These are phyloP conservation scores for Tylopilus sp. DNA, from an alignment of 768 basidiomycete species.

Conservation along the genomic window DNA sequence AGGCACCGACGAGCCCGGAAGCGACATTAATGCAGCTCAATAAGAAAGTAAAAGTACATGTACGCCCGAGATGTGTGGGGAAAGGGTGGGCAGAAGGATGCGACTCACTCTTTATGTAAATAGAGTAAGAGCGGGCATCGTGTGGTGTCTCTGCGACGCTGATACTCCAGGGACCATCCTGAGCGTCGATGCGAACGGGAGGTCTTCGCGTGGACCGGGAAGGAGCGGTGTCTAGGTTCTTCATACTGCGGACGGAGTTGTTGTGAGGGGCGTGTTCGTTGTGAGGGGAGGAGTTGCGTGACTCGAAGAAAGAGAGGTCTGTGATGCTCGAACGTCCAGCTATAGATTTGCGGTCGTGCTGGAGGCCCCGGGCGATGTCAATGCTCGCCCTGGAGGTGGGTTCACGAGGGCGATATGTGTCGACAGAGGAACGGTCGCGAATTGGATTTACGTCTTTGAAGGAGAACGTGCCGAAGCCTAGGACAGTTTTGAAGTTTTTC, in stretches of 20 bases:
- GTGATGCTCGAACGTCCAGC: conserved; percentile 37
- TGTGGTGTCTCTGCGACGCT: conserved; percentile 85
- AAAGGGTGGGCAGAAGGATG: conserved; percentile 23
- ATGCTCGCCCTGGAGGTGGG: conserved; percentile 40
- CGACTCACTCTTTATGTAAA: conserved; percentile 86
- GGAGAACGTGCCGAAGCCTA: conserved; percentile 40
- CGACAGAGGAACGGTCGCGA: conserved; percentile 28
- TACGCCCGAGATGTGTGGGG: conserved; percentile 14
- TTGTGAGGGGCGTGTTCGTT: conserved; percentile 31
- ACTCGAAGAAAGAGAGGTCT: conserved; percentile 42
- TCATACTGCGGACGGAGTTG: conserved; percentile 39
- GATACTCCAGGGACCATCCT: conserved; percentile 84
- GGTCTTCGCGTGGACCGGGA: conserved; percentile 42
- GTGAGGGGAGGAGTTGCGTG: conserved; percentile 31
- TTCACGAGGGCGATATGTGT: conserved; percentile 26
- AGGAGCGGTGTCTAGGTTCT: conserved; percentile 40
- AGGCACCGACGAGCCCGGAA: conserved; percentile 28
- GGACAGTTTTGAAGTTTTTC: conserved; percentile 48
- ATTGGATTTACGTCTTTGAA: conserved; percentile 35
- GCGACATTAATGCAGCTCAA: conserved; percentile 20
- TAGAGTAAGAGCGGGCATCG: conserved; percentile 63
- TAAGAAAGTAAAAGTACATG: conserved; percentile 18
- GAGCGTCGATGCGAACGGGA: conserved; percentile 62
- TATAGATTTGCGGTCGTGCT: conserved; percentile 34
- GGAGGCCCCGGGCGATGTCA: conserved; percentile 41